Base-by-base conservation (phyloP, 2,329 filamentous ascomycete genomes). In the Exophiala oligosperma region DNA sequence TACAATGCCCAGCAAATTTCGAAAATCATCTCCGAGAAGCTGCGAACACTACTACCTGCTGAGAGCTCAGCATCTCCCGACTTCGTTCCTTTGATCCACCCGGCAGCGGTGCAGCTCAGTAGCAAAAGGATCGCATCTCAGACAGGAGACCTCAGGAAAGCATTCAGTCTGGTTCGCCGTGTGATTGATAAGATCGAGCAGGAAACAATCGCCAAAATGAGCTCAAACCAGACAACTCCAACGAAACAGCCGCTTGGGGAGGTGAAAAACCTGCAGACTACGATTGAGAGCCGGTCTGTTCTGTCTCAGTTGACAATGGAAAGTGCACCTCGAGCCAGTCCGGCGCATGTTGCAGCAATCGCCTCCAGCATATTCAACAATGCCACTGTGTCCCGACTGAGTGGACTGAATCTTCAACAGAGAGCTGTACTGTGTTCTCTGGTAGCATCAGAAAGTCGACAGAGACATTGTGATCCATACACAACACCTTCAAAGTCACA, bases 51-150 rank as follows among this genome's bases (percentile, higher is more conserved):
- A 11, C 79, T 92, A 46, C 82, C 88, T 0, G 73, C 75, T 14
- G 80, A 79, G 41, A 80, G 79, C 50, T 68, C 73, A 23, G 67
- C 70, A 24, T 74, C 83, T 37, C 74, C 81, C 4, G 81, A 83
- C 59, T 88, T 85, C 60, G 77, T 96, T 2, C 94, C 94, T 0
- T 96, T 97, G 69, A 85, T 99, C 59, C 93, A 97, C 69, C 93
- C 93, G 1, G 90, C 91, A 11, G 94, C 94, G 17, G 92, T 99
- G 66, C 91, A 95, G 69, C 86, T 99, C 46, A 96, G 93, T 72
- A 89, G 94, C 6, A 91, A 94, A 72, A 99, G 97, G 72, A 91
- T 99, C 14, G 89, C 94, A 3, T 91, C 89, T 54, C 93, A 97
- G 72, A 96, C 91, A 0, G 94, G 94, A 44, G 94, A 99, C 72